phyloP scores from a whole-genome alignment of 345 rosid genomes.

The Lagerstroemia speciosa region DNA sequence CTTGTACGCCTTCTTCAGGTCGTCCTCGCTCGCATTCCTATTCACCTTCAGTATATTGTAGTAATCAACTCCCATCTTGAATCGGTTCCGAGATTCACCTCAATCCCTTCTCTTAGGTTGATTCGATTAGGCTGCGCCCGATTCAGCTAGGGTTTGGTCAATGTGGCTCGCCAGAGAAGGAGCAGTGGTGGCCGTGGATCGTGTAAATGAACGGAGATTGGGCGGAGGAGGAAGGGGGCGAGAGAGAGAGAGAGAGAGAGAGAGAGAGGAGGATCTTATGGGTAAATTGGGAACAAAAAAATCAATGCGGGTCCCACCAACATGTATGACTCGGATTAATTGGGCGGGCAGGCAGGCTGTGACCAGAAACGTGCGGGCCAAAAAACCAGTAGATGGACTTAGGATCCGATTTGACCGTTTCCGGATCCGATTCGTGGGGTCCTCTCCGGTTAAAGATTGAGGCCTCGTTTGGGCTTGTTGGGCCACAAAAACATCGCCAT shows the following conservation, averaged over 20 bases:
- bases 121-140: not conserved
- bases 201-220: not conserved
- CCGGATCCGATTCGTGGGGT: not conserved
- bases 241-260: not conserved
- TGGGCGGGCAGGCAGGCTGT: no score
- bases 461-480: not conserved
- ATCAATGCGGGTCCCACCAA: not conserved
- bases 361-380: not conserved
- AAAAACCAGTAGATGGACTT: not conserved
- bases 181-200: not conserved
- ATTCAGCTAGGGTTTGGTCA: not conserved
- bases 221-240: not conserved
- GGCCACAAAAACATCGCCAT: not conserved
- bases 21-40: conserved; percentile 76
- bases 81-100: not conserved
- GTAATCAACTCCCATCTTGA: conserved; percentile 75
- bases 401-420: conserved; percentile 1
- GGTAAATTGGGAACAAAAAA: not conserved
- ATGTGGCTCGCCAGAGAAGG: not conserved
- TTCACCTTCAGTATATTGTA: conserved; percentile 89
- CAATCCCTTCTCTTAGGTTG: not conserved
- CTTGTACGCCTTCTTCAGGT: conserved; percentile 78
- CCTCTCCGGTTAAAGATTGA: not conserved
- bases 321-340: not conserved
- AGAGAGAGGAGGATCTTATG: not conserved